Percentiles rank a stretch among this genome's conserved stretches.
These are phyloP conservation scores for Schizophyllum amplum DNA, from an alignment of 1,284 basidiomycete species.

Conservation along the genomic window DNA sequence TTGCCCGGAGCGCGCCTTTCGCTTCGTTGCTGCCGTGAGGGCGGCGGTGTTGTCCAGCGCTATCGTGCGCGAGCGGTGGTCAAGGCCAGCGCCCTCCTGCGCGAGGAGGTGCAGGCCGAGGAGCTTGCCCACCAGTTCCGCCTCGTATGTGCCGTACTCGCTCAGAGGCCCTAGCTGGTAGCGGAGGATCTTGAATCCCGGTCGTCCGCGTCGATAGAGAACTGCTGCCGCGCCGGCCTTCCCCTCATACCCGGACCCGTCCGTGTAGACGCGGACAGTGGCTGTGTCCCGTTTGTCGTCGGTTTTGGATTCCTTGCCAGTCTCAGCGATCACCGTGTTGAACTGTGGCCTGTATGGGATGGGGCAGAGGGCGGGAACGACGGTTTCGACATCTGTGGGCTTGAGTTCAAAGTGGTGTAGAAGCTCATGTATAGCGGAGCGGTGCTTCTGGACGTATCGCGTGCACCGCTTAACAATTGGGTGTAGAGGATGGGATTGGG, in stretches of 20 bases:
- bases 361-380: constrained; percentile 5
- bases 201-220: constrained; percentile 8
- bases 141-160: constrained; percentile 21
- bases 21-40: no score
- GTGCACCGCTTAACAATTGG: neutral
- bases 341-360: no score
- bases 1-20: no score
- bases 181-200: neutral
- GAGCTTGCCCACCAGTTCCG: constrained; percentile 16
- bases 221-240: constrained; percentile 22
- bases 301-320: neutral
- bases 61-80: no score
- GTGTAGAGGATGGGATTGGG: constrained; percentile 7
- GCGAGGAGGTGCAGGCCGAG: constrained; percentile 14
- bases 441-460: constrained; percentile 2
- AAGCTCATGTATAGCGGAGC: constrained; percentile 12
- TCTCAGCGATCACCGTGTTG: constrained; percentile 8
- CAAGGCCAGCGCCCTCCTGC: no score
- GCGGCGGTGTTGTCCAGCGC: no score
- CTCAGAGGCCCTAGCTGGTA: constrained; percentile 14
- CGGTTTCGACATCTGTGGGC: constrained; percentile 9
- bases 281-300: constrained; percentile 10
- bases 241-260: constrained; percentile 21
- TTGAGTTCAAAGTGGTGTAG: constrained; percentile 10
- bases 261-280: constrained; percentile 19